A percentile compares a stretch with the other conserved stretches of the same genome.
These are phyloP conservation scores for Pleurotus ostreatus DNA, from an alignment of 768 basidiomycete genomes.

Conservation along the genomic window DNA sequence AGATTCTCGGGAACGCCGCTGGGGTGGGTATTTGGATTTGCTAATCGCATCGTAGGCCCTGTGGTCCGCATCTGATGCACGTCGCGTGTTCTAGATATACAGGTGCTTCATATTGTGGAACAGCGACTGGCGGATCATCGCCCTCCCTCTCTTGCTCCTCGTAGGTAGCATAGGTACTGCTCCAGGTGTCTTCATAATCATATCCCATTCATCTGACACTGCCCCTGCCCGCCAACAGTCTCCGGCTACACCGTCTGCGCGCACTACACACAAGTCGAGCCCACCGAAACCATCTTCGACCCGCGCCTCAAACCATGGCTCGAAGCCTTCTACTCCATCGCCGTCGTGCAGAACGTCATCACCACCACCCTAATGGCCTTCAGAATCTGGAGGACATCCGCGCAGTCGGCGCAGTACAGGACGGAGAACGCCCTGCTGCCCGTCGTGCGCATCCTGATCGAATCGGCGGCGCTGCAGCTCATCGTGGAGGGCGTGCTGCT, in stretches of 20 bases:
- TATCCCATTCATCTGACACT: too few relatives aligned
- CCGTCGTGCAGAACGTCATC: constrained; percentile 16
- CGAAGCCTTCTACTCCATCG: constrained; percentile 15
- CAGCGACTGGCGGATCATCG: constrained; percentile 9
- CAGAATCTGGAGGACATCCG: constrained; percentile 14
- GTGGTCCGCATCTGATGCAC: neutral
- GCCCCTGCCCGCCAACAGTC: constrained; percentile 2
- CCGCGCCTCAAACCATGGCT: constrained; percentile 14
- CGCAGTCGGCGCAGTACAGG: constrained; percentile 9
- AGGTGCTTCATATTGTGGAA: constrained; percentile 19
- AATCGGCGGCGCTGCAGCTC: constrained; percentile 17
- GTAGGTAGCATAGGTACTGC: constrained; percentile 12
- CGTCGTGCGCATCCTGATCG: constrained; percentile 13
- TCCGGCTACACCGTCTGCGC: constrained; percentile 14
- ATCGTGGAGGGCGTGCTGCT: constrained; percentile 15
- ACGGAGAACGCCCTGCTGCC: constrained; percentile 9
- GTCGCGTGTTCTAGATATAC: constrained; percentile 13
- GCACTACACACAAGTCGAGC: constrained; percentile 9
- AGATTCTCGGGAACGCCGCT: constrained; percentile 15
- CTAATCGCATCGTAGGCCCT: neutral
- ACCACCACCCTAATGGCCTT: constrained; percentile 19
- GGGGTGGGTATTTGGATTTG: constrained; percentile 11
- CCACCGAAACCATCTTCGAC: constrained; percentile 12
- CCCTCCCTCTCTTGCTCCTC: constrained; percentile 14
- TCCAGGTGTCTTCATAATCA: neutral